Conservation (phyloP, 2,329 filamentous ascomycete species). For the Penicillium palitans region DNA sequence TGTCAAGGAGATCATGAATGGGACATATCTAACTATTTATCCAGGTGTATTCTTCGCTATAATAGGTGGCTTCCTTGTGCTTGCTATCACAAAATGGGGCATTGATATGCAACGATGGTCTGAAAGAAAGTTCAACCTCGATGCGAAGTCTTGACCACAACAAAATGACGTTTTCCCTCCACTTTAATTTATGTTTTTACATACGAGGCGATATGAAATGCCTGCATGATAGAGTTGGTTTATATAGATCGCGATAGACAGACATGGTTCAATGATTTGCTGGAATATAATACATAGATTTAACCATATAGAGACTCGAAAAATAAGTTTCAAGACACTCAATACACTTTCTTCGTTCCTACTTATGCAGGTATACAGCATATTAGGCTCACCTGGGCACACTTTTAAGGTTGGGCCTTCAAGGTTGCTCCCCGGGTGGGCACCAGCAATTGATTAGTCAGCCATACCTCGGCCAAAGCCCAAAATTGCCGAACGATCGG, state of each 20-base stretch:
- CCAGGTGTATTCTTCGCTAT: conserved; percentile 33
- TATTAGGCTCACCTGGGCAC: background rate
- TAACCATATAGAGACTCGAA: background rate
- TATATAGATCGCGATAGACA: conserved; percentile 6
- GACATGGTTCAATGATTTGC: background rate
- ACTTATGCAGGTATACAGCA: background rate
- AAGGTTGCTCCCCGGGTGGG: background rate
- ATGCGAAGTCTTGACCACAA: conserved; percentile 16
- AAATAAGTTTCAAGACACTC: background rate
- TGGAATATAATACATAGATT: background rate
- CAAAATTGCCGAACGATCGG: conserved; percentile 1
- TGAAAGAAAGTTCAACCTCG: conserved; percentile 27
- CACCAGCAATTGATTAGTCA: conserved; percentile 2
- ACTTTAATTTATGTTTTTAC: conserved; percentile 7
- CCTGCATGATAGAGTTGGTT: conserved; percentile 1
- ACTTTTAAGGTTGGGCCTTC: background rate
- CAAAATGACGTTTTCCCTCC: background rate
- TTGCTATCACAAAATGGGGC: conserved; percentile 33
- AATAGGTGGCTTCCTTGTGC: conserved; percentile 30
- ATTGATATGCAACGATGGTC: conserved; percentile 38
- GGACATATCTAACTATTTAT: conserved; percentile 6
- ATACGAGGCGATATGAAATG: background rate
- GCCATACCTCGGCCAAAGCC: background rate
- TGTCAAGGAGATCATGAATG: conserved; percentile 27
- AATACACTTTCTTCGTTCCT: background rate